Evolutionary conservation across 768 basidiomycete genomes (phyloP).

Genomic region (Kwoniella pini): DNA sequence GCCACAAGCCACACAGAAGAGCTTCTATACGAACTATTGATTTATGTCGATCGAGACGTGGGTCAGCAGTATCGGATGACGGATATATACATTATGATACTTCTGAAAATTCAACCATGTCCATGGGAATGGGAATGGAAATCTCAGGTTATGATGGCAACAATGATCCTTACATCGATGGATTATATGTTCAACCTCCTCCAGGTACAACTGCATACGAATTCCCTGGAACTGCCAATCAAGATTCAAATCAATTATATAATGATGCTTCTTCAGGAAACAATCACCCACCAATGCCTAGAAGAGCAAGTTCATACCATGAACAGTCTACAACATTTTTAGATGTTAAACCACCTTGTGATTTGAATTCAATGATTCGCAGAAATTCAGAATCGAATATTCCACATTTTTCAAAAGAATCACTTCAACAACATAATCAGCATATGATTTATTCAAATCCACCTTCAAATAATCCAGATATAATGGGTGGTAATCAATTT

Average conservation of each 20-base stretch:
- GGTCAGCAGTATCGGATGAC: slow-evolving; percentile 20
- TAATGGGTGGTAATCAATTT: slow-evolving; percentile 16
- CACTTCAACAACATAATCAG: not conserved
- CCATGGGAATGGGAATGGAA: not conserved
- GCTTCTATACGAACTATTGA: slow-evolving; percentile 19
- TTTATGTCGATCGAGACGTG: slow-evolving; percentile 19
- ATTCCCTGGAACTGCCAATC: slow-evolving; percentile 5
- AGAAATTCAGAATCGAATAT: slow-evolving; percentile 20
- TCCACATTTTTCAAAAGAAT: not conserved
- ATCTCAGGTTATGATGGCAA: slow-evolving; percentile 8
- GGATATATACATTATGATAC: slow-evolving; percentile 19
- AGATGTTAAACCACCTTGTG: not conserved
- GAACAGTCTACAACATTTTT: slow-evolving; percentile 7
- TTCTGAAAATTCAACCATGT: not conserved
- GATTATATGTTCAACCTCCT: not conserved
- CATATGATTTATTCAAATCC: slow-evolving; percentile 6
- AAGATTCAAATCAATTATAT: not conserved
- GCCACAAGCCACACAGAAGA: slow-evolving; percentile 18
- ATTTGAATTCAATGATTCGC: slow-evolving; percentile 10
- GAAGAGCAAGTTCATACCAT: slow-evolving; percentile 24
- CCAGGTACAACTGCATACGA: not conserved
- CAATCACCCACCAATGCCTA: slow-evolving; percentile 5
- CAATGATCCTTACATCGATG: not conserved
- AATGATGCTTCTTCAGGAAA: too few species aligned
- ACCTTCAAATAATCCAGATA: slow-evolving; percentile 1